A percentile compares a stretch with the other conserved stretches of the same genome.
phyloP scores from a whole-genome alignment of 148 eudicot species.

The Vaccinium macrocarpon region DNA sequence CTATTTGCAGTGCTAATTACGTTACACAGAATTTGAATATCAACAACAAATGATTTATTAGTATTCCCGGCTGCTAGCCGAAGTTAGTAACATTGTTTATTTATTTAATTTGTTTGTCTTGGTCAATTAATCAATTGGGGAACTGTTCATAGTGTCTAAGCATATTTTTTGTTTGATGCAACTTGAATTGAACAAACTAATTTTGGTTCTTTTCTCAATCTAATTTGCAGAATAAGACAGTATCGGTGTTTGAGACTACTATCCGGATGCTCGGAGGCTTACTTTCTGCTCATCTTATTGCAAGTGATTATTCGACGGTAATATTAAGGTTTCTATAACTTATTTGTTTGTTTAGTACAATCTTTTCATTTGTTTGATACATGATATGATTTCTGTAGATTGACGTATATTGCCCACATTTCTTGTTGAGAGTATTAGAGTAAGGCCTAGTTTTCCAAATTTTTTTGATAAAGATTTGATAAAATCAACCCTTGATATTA shows the following conservation, averaged over 20 bases:
- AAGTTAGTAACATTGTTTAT: neutral
- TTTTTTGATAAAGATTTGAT: too few relatives aligned
- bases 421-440: neutral
- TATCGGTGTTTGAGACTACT: constrained; percentile 94
- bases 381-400: neutral
- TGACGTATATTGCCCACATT: neutral
- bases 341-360: neutral
- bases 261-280: constrained; percentile 96
- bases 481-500: too few relatives aligned
- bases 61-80: neutral
- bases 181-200: neutral
- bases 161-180: neutral
- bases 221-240: constrained; percentile 89
- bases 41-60: neutral
- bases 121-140: neutral
- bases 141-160: neutral
- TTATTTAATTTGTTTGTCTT: neutral
- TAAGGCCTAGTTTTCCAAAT: too few relatives aligned
- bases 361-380: constrained; percentile 7
- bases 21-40: neutral
- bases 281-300: constrained; percentile 98
- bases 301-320: constrained; percentile 99
- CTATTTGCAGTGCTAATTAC: neutral
- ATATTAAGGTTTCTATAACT: constrained; percentile 11
- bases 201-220: neutral